Evolutionary conservation across 345 rosid species (phyloP).

Genomic region (Populus tremula): DNA sequence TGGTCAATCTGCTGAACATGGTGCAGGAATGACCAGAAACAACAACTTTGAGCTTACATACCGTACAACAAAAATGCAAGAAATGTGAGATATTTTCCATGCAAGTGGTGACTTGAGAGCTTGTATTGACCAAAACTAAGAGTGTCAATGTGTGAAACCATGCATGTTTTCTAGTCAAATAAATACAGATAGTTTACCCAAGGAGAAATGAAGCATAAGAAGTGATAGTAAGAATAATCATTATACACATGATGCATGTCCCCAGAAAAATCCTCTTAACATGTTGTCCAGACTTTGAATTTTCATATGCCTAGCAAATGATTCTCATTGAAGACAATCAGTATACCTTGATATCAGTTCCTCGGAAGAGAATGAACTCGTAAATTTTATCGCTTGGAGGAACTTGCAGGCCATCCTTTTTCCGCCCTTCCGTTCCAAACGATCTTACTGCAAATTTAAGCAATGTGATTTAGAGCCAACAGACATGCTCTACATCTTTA

Average conservation of each 20-base stretch:
- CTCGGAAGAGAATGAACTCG: conserved; percentile 21
- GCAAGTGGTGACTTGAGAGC: no score
- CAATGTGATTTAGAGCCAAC: neutral
- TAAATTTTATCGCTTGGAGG: conserved; percentile 24
- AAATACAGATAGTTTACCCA: neutral
- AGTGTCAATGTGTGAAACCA: neutral
- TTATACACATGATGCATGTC: neutral
- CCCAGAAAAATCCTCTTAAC: neutral
- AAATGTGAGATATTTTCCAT: no score
- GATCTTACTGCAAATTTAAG: conserved; percentile 16
- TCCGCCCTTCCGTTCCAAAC: conserved; percentile 26
- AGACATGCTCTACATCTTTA: neutral
- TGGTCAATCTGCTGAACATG: neutral
- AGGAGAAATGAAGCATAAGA: neutral
- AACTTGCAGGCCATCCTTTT: conserved; percentile 18
- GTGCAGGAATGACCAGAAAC: neutral
- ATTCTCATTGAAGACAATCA: no score
- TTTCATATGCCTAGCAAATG: neutral
- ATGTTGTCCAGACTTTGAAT: neutral
- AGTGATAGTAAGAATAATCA: neutral
- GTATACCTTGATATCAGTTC: conserved; percentile 24
- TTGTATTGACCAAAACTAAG: no score
- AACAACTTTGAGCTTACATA: neutral
- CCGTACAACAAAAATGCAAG: neutral
- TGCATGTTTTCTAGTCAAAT: neutral